Evolutionary conservation across 306 rosid genomes (phyloP).

Genomic region (Glycine latifolia): DNA sequence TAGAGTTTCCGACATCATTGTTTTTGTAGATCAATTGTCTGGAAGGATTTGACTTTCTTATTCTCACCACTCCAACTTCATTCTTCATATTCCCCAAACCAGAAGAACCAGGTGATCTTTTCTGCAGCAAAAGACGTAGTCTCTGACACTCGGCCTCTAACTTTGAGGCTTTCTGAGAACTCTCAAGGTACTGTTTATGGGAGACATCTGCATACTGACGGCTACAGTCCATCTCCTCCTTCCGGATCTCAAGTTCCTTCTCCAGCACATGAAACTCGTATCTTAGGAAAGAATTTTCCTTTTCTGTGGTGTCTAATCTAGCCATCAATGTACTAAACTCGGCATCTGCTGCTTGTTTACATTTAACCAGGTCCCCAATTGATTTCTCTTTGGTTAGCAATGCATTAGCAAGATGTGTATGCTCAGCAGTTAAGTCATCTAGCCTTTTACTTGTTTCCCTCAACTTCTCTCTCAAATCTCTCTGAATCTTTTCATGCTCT

Average conservation of each 20-base stretch:
- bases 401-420: conserved; percentile 56
- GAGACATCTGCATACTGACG: conserved; percentile 66
- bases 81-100: conserved; percentile 51
- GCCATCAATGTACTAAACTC: conserved; percentile 67
- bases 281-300: conserved; percentile 80
- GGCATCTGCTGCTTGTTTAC: conserved; percentile 64
- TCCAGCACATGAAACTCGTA: conserved; percentile 79
- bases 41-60: conserved; percentile 58
- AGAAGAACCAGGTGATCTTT: conserved; percentile 53
- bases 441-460: conserved; percentile 57
- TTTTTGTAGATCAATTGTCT: conserved; percentile 57
- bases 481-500: conserved; percentile 60
- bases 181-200: conserved; percentile 62
- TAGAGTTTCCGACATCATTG: conserved; percentile 48
- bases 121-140: conserved; percentile 61
- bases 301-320: conserved; percentile 77
- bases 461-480: conserved; percentile 62
- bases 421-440: conserved; percentile 59
- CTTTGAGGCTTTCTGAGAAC: conserved; percentile 61
- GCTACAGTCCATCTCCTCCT: conserved; percentile 71
- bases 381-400: conserved; percentile 63
- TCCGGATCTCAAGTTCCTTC: conserved; percentile 76
- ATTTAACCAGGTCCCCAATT: conserved; percentile 55
- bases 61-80: conserved; percentile 53
- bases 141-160: conserved; percentile 82